Base-by-base conservation (phyloP, 441 rosid species). In the Populus tomentosa region DNA sequence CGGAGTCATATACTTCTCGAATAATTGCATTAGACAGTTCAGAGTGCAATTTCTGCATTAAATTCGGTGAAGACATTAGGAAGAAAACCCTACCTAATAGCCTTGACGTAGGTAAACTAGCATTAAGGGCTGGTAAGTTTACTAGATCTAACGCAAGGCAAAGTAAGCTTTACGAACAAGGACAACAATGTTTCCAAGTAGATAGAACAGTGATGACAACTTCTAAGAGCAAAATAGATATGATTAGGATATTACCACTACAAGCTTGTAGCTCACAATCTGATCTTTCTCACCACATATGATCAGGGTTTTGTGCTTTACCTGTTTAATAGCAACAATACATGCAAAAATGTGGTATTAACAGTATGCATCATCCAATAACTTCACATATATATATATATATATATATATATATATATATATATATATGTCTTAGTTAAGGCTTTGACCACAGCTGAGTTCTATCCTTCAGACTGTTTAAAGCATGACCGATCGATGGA, bases 251-350 rank as follows among this genome's bases (percentile, higher is more conserved):
- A 93, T 84, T 21, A 93, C 98, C 94, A 85, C 87, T 68, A 90
- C 96, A 30, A 90, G 82, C 77, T 86, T 90, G 85, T 80, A 88
- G 89, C 94, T 90, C 46, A 93, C 84, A 75, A 93, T 89, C 78
- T 81, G 84, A 77, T 95, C 98, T 77, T 91, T 89, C 83, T 95
- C 94, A 69, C 98, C 97, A 94, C 95, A 93, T 56, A 93, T 79
- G 76, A 93, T 87, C 30, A 91, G 91, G 0, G 97, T 90, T 78
- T 84, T 87, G 76, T 93, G 97, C 63, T 86, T 82, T 64, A 91
- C 91, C 97, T 93, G 88, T 24, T 74, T 16, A 77, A 65, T 30
- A 66, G 68, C 64, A 61, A 1, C 13, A 61, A 61, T 61, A 21
- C 6, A 61, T 61, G 13, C 11, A 61, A 14, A 11, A 61, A 9